Evolutionary conservation across 371 early-diverging fungal species (phyloP).

Genomic region (Chytridiales sp.): DNA sequence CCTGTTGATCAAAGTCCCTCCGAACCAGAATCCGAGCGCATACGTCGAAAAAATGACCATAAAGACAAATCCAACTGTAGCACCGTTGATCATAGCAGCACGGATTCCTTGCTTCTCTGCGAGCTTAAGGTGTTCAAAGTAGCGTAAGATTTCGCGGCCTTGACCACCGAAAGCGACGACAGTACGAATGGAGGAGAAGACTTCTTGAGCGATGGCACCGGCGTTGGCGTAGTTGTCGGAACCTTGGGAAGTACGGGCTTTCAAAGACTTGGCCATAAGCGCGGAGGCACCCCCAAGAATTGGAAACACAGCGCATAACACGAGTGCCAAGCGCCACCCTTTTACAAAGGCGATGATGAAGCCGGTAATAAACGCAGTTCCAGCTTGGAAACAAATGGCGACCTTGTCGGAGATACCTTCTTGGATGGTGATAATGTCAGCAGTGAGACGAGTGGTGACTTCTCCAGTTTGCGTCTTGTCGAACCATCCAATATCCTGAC

Average conservation of each 20-base stretch:
- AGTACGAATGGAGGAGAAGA: conserved; percentile 81
- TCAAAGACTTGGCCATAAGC: conserved; percentile 70
- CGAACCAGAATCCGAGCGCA: conserved; percentile 47
- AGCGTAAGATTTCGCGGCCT: conserved; percentile 63
- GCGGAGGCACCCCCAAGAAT: conserved; percentile 40
- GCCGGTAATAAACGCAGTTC: conserved; percentile 80
- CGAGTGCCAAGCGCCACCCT: conserved; percentile 84
- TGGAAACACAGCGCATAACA: conserved; percentile 71
- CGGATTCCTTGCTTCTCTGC: conserved; percentile 39
- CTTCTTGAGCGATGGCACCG: conserved; percentile 84
- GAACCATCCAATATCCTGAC: conserved; percentile 91
- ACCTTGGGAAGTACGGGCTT: conserved; percentile 44
- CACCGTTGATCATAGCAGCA: conserved; percentile 41
- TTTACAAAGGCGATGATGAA: conserved; percentile 83
- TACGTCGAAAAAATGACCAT: conserved; percentile 40
- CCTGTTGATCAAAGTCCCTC: conserved; percentile 30
- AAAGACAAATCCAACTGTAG: conserved; percentile 17
- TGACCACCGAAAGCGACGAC: conserved; percentile 83
- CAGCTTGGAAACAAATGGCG: conserved; percentile 64
- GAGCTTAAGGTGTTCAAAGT: conserved; percentile 43
- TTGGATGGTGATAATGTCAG: conserved; percentile 51
- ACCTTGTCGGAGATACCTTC: conserved; percentile 81
- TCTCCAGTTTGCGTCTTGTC: conserved; percentile 65
- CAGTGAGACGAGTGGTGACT: conserved; percentile 61
- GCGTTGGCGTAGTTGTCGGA: conserved; percentile 69